Percentiles rank a stretch among this genome's conserved stretches.
Conservation (phyloP, 176 grass and related monocot genomes). For the Otatea glauca region DNA sequence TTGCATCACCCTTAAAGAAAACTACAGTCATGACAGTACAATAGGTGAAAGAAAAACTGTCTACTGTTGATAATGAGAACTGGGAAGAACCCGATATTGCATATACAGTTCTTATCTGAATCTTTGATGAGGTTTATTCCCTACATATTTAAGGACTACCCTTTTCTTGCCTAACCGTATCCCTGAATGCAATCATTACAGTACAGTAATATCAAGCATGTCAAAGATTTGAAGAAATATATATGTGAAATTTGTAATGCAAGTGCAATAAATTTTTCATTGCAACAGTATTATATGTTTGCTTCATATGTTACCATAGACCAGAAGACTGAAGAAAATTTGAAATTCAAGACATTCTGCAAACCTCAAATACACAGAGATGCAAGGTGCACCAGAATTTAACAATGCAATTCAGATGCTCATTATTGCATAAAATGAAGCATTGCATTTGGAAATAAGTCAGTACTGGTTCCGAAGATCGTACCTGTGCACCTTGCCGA, state of each 20-base stretch:
- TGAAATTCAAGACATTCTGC: not conserved
- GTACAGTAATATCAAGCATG: not conserved
- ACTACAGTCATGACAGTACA: not conserved
- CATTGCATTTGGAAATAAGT: not conserved
- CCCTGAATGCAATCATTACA: not conserved
- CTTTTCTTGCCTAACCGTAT: not conserved
- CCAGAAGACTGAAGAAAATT: not conserved
- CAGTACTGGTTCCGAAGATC: slow-evolving; percentile 5
- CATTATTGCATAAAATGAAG: slow-evolving; percentile 27
- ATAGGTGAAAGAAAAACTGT: not conserved
- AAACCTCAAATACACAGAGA: not conserved
- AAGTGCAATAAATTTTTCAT: not conserved
- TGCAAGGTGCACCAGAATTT: not conserved
- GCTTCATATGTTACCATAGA: not conserved
- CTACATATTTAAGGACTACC: not conserved
- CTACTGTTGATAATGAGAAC: not conserved
- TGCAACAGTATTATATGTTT: not conserved
- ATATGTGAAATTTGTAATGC: not conserved
- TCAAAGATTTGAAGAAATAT: not conserved
- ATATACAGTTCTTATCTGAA: not conserved
- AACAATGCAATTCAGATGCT: not conserved
- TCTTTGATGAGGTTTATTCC: not conserved
- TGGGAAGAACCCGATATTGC: not conserved
- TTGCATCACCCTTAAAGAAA: not conserved
- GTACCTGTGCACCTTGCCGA: slow-evolving; percentile 88